Evolutionary conservation across 2,329 filamentous ascomycete species (phyloP).

Genomic region (Neonectria faginata): DNA sequence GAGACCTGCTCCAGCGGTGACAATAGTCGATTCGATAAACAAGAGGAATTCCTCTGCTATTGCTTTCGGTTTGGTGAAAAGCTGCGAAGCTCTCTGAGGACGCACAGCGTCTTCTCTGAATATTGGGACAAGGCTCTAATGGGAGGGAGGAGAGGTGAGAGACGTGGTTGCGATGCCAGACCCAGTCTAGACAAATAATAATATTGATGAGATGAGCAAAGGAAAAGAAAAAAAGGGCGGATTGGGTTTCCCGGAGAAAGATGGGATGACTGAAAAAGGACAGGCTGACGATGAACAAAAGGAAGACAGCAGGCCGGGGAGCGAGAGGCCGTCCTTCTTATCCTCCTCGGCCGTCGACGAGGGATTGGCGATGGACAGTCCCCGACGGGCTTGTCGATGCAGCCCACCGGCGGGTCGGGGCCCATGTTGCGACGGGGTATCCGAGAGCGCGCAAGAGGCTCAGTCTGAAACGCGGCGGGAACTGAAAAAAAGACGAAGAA

Average conservation of each 20-base stretch:
- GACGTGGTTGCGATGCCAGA: conserved; percentile 39
- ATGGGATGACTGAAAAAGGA: conserved; percentile 43
- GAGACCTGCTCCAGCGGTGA: conserved; percentile 42
- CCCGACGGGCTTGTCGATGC: conserved; percentile 19
- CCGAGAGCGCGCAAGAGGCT: conserved; percentile 33
- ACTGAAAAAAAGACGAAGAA: background rate
- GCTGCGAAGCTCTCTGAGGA: conserved; percentile 13
- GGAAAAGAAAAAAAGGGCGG: conserved; percentile 3
- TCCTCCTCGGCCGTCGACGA: conserved; percentile 32
- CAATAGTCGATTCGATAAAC: conserved; percentile 31
- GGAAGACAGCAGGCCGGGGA: conserved; percentile 38
- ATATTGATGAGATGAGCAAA: conserved; percentile 12
- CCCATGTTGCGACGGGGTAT: conserved; percentile 22
- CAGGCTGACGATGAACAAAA: conserved; percentile 41
- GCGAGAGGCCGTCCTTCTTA: conserved; percentile 47
- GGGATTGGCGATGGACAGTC: conserved; percentile 42
- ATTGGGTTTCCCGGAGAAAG: conserved; percentile 11
- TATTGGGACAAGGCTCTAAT: background rate
- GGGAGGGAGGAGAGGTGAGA: background rate
- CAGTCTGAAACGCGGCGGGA: conserved; percentile 37
- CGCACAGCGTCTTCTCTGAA: conserved; percentile 6
- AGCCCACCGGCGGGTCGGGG: conserved; percentile 29
- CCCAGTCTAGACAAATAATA: conserved; percentile 24
- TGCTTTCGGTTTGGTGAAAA: conserved; percentile 10
- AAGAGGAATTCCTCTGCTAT: background rate